Evolutionary conservation across 2,329 filamentous ascomycete species (phyloP).

Genomic region (Karstenula rhodostoma): DNA sequence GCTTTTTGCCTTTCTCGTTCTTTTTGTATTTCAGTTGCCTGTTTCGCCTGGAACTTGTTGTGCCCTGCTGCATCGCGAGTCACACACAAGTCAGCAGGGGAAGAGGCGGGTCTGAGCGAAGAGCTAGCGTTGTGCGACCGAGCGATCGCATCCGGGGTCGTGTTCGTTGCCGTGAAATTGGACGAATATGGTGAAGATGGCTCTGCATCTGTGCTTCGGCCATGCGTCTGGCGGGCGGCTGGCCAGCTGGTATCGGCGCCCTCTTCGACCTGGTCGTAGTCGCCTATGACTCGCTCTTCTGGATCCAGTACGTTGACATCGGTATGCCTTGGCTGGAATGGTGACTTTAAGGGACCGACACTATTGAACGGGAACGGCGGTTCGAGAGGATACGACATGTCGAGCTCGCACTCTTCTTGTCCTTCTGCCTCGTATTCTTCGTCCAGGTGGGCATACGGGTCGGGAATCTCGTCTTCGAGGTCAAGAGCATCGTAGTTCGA

Average conservation of each 20-base stretch:
- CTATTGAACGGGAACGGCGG: constrained; percentile 14
- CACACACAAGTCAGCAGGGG: constrained; percentile 27
- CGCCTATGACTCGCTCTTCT: constrained; percentile 31
- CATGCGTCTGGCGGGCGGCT: constrained; percentile 10
- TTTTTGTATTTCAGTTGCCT: constrained; percentile 17
- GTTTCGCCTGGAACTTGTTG: background rate
- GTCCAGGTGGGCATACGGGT: constrained; percentile 42
- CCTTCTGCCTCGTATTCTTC: constrained; percentile 31
- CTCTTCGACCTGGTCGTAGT: constrained; percentile 37
- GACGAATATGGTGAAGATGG: background rate
- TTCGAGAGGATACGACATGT: constrained; percentile 25
- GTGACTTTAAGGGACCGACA: constrained; percentile 17
- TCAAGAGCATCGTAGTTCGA: constrained; percentile 57
- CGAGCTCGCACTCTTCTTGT: constrained; percentile 23
- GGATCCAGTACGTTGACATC: constrained; percentile 34
- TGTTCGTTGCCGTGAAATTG: background rate
- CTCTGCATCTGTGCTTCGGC: background rate
- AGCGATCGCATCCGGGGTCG: background rate
- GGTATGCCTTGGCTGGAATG: constrained; percentile 25
- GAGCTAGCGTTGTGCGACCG: background rate
- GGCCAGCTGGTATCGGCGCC: constrained; percentile 34
- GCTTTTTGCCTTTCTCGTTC: constrained; percentile 29
- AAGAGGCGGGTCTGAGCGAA: constrained; percentile 11
- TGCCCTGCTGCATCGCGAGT: constrained; percentile 10
- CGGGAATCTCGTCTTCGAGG: constrained; percentile 42